These are phyloP conservation scores for Phytophthora lateralis DNA, from an alignment of 352 stramenopile species.

Conservation along the genomic window DNA sequence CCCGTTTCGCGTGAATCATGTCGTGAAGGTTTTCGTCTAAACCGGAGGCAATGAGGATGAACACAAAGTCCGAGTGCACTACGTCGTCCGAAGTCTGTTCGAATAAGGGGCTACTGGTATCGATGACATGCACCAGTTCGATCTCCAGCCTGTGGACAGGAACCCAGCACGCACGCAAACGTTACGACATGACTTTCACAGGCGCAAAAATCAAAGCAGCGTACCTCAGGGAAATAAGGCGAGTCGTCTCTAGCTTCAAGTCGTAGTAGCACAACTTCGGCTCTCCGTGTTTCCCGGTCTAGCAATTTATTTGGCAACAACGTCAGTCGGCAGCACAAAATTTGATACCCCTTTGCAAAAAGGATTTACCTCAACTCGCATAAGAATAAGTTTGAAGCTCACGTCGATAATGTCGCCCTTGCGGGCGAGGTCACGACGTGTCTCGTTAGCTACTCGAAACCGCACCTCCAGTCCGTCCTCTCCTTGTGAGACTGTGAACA, in stretches of 20 bases:
- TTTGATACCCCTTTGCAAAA: neutral
- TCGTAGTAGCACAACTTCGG: constrained; percentile 75
- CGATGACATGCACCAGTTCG: constrained; percentile 56
- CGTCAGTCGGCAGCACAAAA: neutral
- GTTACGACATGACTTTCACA: neutral
- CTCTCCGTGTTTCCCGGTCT: constrained; percentile 43
- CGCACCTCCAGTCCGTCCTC: constrained; percentile 48
- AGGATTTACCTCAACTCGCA: constrained; percentile 55
- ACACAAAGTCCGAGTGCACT: constrained; percentile 47
- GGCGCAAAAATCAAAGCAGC: neutral
- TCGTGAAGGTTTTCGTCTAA: constrained; percentile 70
- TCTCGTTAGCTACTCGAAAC: constrained; percentile 66
- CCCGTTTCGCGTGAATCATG: constrained; percentile 55
- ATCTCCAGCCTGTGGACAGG: constrained; percentile 44
- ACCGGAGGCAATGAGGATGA: constrained; percentile 62
- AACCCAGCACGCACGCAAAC: constrained; percentile 1
- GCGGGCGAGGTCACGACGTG: constrained; percentile 42
- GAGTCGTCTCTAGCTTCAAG: constrained; percentile 47
- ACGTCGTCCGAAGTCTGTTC: constrained; percentile 41
- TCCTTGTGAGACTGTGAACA: constrained; percentile 48
- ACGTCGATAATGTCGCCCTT: constrained; percentile 60
- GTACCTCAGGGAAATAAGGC: constrained; percentile 57
- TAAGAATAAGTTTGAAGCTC: constrained; percentile 67
- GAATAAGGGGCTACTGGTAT: constrained; percentile 50
- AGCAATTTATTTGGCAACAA: neutral